Percentiles rank a stretch among this genome's conserved stretches.
Evolutionary conservation across 352 stramenopile genomes (phyloP).

Genomic region (Pythium rhizo-oryzae): DNA sequence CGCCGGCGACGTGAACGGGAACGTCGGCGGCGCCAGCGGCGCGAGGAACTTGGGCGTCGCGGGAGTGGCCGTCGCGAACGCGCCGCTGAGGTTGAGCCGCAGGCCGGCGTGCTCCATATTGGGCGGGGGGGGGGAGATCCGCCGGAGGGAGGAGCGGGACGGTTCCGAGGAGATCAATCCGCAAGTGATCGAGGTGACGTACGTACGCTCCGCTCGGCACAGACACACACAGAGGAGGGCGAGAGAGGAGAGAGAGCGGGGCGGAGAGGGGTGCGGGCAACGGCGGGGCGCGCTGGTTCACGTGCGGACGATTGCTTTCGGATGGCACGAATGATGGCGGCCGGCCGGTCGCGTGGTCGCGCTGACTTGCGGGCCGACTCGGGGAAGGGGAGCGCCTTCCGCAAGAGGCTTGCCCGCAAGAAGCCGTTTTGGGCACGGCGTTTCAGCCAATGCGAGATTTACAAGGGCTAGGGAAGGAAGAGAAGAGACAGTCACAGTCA

Average conservation of each 20-base stretch:
- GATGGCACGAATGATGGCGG: not conserved
- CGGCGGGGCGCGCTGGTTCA: too few species aligned
- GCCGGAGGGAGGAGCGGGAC: not conserved
- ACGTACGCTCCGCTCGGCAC: too few species aligned
- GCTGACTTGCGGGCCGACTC: not conserved
- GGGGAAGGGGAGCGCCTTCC: not conserved
- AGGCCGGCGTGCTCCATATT: conserved; percentile 39
- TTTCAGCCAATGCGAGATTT: conserved; percentile 9
- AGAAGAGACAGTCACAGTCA: conserved; percentile 11
- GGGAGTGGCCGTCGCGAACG: conserved; percentile 30
- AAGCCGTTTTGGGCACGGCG: conserved; percentile 18
- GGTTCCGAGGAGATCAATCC: not conserved
- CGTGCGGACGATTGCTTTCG: not conserved
- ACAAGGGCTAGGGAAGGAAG: not conserved
- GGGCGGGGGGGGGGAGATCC: not conserved
- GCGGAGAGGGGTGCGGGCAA: too few species aligned
- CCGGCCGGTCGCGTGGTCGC: not conserved
- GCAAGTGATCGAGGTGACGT: not conserved
- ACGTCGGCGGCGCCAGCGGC: conserved; percentile 62
- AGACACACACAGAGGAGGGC: too few species aligned
- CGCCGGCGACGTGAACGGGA: conserved; percentile 61
- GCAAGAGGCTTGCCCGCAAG: not conserved
- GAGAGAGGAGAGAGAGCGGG: too few species aligned
- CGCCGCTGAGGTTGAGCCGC: conserved; percentile 61
- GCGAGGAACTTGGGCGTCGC: conserved; percentile 66